Base-by-base conservation (phyloP, 106 monocot genomes). In the Phalaenopsis equestris region DNA sequence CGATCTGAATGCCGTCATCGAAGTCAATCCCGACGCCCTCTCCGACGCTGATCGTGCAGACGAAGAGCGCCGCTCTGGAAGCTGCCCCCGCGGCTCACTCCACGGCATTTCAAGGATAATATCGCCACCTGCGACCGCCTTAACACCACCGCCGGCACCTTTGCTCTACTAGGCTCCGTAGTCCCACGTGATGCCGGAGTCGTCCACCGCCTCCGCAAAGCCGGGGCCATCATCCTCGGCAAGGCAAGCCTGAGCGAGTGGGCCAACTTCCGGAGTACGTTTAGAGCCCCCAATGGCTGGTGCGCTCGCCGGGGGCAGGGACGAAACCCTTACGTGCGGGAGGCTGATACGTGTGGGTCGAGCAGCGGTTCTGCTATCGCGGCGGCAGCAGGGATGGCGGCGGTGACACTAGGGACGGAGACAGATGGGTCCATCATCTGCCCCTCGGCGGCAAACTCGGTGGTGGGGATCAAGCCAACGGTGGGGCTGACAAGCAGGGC, bases 381-480 rank as follows among this genome's bases (percentile, higher is more conserved):
- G 1, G 12, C 73, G 42, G 94, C 94, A 14, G 87, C 91, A n/a
- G 86, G 89, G 80, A 72, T 91, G 86, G 94, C 64, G 4, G 42
- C 87, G 17, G 84, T 88, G 52, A 68, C 94, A 9, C 49, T 94
- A 45, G 94, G 89, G 16, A 86, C 89, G 39, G 91, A 94, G 80
- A 89, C 89, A 0, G 89, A 86, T 43, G 94, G 91, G 19, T 91
- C 94, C 1, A 94, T 94, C 81, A 56, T 89, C 38, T 94, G 89
- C 76, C 94, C 94, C 0, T 41, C 88, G 6, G 76, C 75, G 16
- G 12, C 5, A 17, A 88, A 86, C 11, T 75, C 75, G 5, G 87
- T 91, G n/a, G 93, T 89, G 19, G 95, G 93, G 14, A 87, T 95
- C 75, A 95, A 90, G 56, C 95, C 95, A 15, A 95, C 95, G 0